Conservation (phyloP, 1,139 yeast species). For the Debaryomyces coudertii region DNA sequence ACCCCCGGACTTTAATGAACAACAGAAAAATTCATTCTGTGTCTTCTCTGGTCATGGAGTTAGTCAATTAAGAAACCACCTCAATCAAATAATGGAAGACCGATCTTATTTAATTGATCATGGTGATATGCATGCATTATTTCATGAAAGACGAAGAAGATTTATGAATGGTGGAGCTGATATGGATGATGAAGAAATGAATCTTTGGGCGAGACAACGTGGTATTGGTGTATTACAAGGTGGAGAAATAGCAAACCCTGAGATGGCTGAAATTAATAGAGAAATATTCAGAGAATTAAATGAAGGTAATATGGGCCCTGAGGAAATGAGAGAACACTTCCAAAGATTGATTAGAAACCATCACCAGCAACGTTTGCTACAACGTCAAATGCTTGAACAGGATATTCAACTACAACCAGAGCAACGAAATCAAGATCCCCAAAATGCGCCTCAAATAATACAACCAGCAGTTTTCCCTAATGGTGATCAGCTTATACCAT, state of each 20-base stretch:
- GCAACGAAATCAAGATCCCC: constrained; percentile 16
- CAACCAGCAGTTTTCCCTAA: constrained; percentile 49
- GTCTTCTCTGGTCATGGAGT: constrained; percentile 95
- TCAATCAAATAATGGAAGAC: constrained; percentile 51
- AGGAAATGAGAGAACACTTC: constrained; percentile 45
- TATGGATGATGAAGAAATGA: constrained; percentile 32
- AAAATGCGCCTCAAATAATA: constrained; percentile 46
- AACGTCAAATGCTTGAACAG: constrained; percentile 19
- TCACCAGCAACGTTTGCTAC: constrained; percentile 29
- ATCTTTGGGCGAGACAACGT: constrained; percentile 37
- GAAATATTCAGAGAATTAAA: constrained; percentile 40
- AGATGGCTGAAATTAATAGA: constrained; percentile 35
- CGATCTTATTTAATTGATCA: constrained; percentile 45
- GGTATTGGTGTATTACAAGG: constrained; percentile 36
- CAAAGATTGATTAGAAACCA: constrained; percentile 36
- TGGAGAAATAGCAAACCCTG: constrained; percentile 24
- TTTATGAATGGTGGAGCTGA: constrained; percentile 25
- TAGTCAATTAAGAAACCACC: constrained; percentile 63
- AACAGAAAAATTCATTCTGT: constrained; percentile 85
- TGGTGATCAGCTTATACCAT: constrained; percentile 31
- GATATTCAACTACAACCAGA: constrained; percentile 12
- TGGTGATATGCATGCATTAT: constrained; percentile 38
- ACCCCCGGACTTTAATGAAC: constrained; percentile 88
- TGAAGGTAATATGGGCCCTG: constrained; percentile 39
- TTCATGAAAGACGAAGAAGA: constrained; percentile 39